Percentiles rank a stretch among this genome's conserved stretches.
These are phyloP conservation scores for Schizosaccharomyces lindneri DNA, from an alignment of 805 yeast genomes.

Conservation along the genomic window DNA sequence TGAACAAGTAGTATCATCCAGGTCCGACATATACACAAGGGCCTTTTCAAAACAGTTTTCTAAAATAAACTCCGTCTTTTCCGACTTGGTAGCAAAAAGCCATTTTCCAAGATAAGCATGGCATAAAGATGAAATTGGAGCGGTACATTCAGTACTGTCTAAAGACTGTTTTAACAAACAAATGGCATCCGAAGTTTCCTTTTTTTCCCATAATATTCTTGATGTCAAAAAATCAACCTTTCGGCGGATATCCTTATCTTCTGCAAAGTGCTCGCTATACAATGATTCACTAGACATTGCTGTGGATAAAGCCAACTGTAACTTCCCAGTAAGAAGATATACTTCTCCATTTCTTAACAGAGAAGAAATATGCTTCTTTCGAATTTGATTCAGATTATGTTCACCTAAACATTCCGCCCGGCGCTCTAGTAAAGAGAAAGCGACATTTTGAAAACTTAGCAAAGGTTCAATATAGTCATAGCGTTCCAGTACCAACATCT, in stretches of 20 bases:
- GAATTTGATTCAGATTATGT: conserved; percentile 5
- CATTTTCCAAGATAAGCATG: background rate
- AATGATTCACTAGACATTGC: background rate
- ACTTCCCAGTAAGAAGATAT: background rate
- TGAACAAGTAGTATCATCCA: background rate
- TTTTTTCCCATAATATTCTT: background rate
- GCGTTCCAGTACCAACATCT: too few species aligned
- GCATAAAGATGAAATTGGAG: background rate
- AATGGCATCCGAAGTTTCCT: background rate
- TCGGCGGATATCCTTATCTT: background rate
- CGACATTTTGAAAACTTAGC: too few species aligned
- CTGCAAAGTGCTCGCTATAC: background rate
- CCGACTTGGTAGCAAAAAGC: background rate
- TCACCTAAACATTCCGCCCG: too few species aligned
- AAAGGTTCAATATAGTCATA: too few species aligned
- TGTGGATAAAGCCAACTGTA: background rate
- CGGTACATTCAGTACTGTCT: background rate
- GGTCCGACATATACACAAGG: background rate
- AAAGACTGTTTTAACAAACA: background rate
- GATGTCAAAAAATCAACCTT: background rate
- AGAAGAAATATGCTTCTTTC: background rate
- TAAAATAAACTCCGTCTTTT: background rate
- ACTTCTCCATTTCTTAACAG: background rate
- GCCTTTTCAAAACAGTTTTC: background rate
- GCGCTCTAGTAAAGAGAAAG: too few species aligned